phyloP scores from a whole-genome alignment of 345 rosid species.

The Euphorbia tirucalli region DNA sequence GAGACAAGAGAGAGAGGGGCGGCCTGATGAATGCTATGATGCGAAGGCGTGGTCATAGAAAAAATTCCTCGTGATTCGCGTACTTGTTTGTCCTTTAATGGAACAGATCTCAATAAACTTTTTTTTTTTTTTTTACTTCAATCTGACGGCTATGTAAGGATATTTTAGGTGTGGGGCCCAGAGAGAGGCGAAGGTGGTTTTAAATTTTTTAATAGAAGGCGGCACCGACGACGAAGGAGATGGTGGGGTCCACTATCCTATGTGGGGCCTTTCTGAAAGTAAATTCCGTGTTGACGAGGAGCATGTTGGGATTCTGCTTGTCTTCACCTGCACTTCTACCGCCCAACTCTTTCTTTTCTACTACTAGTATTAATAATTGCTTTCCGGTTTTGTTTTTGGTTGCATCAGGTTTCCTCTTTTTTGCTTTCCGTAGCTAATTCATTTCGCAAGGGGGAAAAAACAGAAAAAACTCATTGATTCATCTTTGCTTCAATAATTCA shows the following conservation, averaged over 20 bases:
- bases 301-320: slow-evolving; percentile 43
- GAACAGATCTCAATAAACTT: not conserved
- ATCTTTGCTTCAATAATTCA: no score
- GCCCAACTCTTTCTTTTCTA: slow-evolving; percentile 11
- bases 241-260: slow-evolving; percentile 29
- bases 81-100: slow-evolving; percentile 8
- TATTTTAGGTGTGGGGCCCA: not conserved
- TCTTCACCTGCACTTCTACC: slow-evolving; percentile 54
- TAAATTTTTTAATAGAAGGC: not conserved
- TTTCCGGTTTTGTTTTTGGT: not conserved
- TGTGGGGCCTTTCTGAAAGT: slow-evolving; percentile 29
- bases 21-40: slow-evolving; percentile 41
- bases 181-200: no score
- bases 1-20: not conserved
- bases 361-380: no score
- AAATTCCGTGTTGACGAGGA: slow-evolving; percentile 32
- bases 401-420: not conserved
- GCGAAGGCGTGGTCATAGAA: slow-evolving; percentile 24
- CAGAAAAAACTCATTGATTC: no score
- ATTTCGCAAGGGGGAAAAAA: no score
- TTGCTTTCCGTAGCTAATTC: no score
- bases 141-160: slow-evolving; percentile 25
- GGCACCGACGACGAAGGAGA: slow-evolving; percentile 31
- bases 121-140: no score
- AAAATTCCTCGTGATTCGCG: slow-evolving; percentile 44